phyloP scores from a whole-genome alignment of 352 stramenopile species.

The Globisporangium acanthophoron region DNA sequence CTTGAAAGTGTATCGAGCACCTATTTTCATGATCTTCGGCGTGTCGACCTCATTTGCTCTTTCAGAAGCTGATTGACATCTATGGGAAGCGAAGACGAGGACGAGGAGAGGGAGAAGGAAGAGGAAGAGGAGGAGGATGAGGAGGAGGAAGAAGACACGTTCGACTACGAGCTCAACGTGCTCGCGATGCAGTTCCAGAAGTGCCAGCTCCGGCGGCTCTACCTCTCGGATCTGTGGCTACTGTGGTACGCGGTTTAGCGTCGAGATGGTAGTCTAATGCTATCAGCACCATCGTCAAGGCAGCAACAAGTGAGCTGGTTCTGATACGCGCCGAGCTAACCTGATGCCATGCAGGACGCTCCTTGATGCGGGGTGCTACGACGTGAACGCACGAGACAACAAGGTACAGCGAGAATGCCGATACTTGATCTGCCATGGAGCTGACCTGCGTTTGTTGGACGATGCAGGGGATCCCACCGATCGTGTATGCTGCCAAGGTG shows the following conservation, averaged over 20 bases:
- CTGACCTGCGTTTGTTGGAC: neutral
- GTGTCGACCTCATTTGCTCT: too few species aligned
- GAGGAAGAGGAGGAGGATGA: neutral
- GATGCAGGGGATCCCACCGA: slow-evolving; percentile 38
- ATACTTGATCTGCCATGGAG: too few species aligned
- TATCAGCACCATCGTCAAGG: too few species aligned
- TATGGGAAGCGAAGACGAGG: slow-evolving; percentile 2
- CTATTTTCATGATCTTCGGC: too few species aligned
- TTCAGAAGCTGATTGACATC: too few species aligned
- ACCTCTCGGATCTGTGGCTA: slow-evolving; percentile 34
- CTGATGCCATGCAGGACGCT: slow-evolving; percentile 25
- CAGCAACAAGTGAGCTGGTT: too few species aligned
- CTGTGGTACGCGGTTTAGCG: slow-evolving; percentile 29
- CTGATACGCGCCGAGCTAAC: too few species aligned
- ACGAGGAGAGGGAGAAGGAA: neutral
- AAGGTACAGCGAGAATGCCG: slow-evolving; percentile 12
- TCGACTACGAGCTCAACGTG: slow-evolving; percentile 36
- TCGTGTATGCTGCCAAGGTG: slow-evolving; percentile 59
- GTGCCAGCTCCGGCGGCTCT: slow-evolving; percentile 27
- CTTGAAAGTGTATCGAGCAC: too few species aligned
- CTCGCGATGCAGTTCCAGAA: slow-evolving; percentile 59
- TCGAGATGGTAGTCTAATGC: neutral
- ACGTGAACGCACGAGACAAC: slow-evolving; percentile 49
- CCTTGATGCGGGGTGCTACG: slow-evolving; percentile 36
- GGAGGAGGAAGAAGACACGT: slow-evolving; percentile 9